Conservation (phyloP, 2,329 filamentous ascomycete species). For the Drechmeria coniospora region DNA sequence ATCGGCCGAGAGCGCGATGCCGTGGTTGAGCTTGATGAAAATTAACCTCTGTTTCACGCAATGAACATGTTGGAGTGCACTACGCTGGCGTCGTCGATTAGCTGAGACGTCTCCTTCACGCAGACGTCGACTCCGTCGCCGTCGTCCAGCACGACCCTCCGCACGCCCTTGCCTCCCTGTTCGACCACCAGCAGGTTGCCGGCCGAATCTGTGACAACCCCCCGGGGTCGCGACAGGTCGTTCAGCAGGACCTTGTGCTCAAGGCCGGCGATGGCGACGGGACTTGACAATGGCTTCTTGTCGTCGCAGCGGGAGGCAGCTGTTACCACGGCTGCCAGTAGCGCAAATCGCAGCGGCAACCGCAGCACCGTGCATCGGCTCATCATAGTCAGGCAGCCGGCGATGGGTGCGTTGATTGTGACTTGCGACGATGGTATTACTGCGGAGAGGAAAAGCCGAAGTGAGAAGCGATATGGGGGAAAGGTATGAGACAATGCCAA, state of each 20-base stretch:
- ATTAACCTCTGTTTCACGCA: not conserved
- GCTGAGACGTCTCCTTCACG: constrained; percentile 11
- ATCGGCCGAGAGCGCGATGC: constrained; percentile 29
- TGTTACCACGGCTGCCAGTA: not conserved
- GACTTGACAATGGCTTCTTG: constrained; percentile 4
- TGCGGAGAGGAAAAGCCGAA: too few relatives aligned
- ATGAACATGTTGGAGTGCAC: constrained; percentile 1
- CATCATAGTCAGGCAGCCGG: too few relatives aligned
- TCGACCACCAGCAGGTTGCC: constrained; percentile 23
- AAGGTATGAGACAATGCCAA: too few relatives aligned
- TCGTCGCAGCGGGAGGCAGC: constrained; percentile 4
- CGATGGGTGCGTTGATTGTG: too few relatives aligned
- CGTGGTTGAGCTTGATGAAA: constrained; percentile 28
- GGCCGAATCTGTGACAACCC: constrained; percentile 17
- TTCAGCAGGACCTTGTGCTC: constrained; percentile 12
- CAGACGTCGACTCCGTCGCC: constrained; percentile 14
- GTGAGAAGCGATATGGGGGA: too few relatives aligned
- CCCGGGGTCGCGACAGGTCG: constrained; percentile 13
- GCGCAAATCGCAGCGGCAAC: too few relatives aligned
- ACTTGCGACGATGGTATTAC: too few relatives aligned
- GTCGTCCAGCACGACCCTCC: constrained; percentile 17
- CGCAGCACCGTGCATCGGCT: too few relatives aligned
- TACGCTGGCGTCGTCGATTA: constrained; percentile 13
- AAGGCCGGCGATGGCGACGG: constrained; percentile 11
- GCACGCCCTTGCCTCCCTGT: constrained; percentile 14